Evolutionary conservation across 2,329 filamentous ascomycete species (phyloP).

Genomic region (Aureobasidium uvarum): DNA sequence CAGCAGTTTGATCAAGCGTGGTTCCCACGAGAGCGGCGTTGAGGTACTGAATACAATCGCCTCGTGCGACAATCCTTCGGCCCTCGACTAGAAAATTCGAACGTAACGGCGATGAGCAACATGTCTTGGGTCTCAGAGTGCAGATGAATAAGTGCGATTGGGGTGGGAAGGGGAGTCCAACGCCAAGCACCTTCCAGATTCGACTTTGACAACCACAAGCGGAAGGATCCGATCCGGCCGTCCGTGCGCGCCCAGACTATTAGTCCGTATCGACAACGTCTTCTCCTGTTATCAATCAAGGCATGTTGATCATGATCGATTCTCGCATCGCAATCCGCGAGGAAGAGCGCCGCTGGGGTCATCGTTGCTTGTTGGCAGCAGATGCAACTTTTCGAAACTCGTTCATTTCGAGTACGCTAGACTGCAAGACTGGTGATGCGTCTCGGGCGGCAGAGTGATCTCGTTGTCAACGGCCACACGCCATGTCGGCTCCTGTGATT

Average conservation of each 20-base stretch:
- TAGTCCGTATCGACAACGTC: constrained; percentile 22
- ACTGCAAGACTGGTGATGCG: not conserved
- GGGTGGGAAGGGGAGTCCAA: not conserved
- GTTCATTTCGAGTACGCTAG: not conserved
- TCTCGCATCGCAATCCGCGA: not conserved
- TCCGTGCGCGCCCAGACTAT: constrained; percentile 9
- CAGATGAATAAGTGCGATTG: not conserved
- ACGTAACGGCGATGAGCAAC: not conserved
- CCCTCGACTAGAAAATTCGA: not conserved
- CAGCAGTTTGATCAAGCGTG: not conserved
- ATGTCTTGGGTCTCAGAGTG: not conserved
- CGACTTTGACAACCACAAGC: not conserved
- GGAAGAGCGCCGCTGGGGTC: constrained; percentile 13
- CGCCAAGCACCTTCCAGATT: constrained; percentile 3
- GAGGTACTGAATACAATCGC: not conserved
- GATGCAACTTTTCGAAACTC: not conserved
- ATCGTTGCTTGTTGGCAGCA: not conserved
- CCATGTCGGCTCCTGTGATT: constrained; percentile 1
- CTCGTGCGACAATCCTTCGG: not conserved
- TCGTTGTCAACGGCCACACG: constrained; percentile 17
- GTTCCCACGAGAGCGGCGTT: not conserved
- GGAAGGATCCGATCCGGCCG: constrained; percentile 16
- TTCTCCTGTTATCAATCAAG: constrained; percentile 8
- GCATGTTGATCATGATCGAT: not conserved
- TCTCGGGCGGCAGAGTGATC: constrained; percentile 4